phyloP scores from a whole-genome alignment of 2,329 filamentous ascomycete genomes.

The Beauveria sp. region DNA sequence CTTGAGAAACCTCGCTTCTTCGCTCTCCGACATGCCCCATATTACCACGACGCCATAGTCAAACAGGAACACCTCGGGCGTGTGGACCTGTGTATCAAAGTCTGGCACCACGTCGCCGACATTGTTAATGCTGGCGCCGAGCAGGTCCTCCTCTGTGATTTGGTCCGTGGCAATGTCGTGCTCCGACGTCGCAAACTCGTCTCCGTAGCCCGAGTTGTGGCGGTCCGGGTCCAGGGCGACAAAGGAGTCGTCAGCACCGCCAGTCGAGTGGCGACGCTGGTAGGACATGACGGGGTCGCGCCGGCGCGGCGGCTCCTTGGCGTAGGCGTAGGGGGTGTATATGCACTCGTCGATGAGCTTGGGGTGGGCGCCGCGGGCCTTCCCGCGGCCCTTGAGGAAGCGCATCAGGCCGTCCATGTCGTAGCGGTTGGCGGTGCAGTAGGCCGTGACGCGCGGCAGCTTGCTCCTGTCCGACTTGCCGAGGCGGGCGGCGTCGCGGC shows the following conservation, averaged over 20 bases:
- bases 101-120: conserved; percentile 48
- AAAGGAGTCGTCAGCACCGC: conserved; percentile 34
- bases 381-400: conserved; percentile 79
- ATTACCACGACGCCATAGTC: conserved; percentile 97
- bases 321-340: conserved; percentile 87
- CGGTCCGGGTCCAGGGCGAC: conserved; percentile 38
- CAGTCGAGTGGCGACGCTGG: conserved; percentile 69
- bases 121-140: conserved; percentile 28
- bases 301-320: conserved; percentile 27
- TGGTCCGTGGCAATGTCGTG: conserved; percentile 20
- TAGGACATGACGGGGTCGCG: conserved; percentile 36
- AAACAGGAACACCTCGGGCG: conserved; percentile 90
- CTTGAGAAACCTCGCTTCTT: conserved; percentile 86
- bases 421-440: conserved; percentile 90
- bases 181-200: conserved; percentile 21
- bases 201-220: conserved; percentile 22
- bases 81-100: conserved; percentile 83
- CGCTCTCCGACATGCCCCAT: conserved; percentile 90
- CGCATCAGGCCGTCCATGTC: conserved; percentile 83
- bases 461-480: conserved; percentile 88
- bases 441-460: conserved; percentile 87
- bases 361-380: conserved; percentile 70
- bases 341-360: conserved; percentile 97
- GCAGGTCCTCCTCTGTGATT: conserved; percentile 24
- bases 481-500: conserved; percentile 82